Percentiles rank a stretch among this genome's conserved stretches.
Conservation (phyloP, 345 rosid species). For the Xanthoceras sorbifolium region DNA sequence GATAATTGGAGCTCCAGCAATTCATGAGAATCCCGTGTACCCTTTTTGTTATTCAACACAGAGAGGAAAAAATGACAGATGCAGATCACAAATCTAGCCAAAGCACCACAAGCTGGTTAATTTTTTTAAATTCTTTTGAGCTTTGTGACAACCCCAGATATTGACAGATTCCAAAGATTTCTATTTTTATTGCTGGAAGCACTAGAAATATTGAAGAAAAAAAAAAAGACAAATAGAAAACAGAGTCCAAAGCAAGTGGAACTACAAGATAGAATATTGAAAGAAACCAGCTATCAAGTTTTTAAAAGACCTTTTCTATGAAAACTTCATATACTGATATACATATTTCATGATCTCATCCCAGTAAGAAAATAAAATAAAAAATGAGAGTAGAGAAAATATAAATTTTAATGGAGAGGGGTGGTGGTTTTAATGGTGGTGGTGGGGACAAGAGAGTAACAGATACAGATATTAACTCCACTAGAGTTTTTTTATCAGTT, state of each 20-base stretch:
- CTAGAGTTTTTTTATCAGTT: not conserved
- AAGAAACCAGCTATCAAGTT: not conserved
- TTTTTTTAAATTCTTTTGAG: too few relatives aligned
- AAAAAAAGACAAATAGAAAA: not conserved
- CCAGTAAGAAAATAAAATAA: not conserved
- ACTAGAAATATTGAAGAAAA: not conserved
- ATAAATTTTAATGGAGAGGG: not conserved
- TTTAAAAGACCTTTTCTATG: not conserved
- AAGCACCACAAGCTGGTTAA: slow-evolving; percentile 26
- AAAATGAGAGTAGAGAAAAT: not conserved
- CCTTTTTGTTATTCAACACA: not conserved
- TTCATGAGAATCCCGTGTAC: not conserved
- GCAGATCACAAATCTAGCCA: slow-evolving; percentile 23
- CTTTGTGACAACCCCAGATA: slow-evolving; percentile 28
- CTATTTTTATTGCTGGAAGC: not conserved
- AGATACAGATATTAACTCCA: not conserved
- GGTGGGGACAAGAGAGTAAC: not conserved
- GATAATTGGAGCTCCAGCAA: slow-evolving; percentile 16
- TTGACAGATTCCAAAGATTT: slow-evolving; percentile 31
- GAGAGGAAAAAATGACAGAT: not conserved
- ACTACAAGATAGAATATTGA: not conserved
- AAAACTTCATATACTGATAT: not conserved
- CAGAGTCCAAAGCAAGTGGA: not conserved
- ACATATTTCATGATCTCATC: not conserved
- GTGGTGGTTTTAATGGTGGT: not conserved